Percentiles rank a stretch among this genome's conserved stretches.
phyloP scores from a whole-genome alignment of 768 basidiomycete species.

The Leccinum truebloodii region DNA sequence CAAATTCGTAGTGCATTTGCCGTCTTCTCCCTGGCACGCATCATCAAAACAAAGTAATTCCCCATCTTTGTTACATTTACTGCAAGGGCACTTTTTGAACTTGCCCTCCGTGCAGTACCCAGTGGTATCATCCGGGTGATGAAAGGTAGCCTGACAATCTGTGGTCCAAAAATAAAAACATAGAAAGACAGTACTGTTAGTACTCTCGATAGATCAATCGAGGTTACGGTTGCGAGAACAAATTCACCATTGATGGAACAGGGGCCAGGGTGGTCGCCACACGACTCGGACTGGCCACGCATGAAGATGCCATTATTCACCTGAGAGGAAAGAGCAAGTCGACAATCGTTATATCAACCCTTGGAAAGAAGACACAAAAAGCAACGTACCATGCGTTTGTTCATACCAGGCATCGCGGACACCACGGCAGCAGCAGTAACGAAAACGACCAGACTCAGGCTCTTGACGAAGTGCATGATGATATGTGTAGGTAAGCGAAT shows the following conservation, averaged over 20 bases:
- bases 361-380: background rate
- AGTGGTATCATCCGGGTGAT: background rate
- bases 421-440: background rate
- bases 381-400: background rate
- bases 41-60: background rate
- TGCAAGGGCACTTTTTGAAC: background rate
- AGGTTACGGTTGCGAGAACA: background rate
- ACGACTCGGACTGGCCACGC: background rate
- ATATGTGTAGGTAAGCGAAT: background rate
- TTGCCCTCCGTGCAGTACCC: background rate
- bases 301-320: background rate
- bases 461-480: background rate
- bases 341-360: background rate
- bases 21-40: background rate
- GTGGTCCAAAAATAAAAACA: background rate
- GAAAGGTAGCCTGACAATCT: background rate
- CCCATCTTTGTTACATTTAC: background rate
- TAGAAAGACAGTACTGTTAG: background rate
- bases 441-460: background rate
- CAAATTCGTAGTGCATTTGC: background rate
- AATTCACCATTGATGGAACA: background rate
- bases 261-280: background rate
- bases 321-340: background rate
- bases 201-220: background rate
- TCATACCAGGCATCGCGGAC: background rate